Evolutionary conservation across 495 filamentous ascomycete species (phyloP).

Genomic region (Extremus antarcticus): DNA sequence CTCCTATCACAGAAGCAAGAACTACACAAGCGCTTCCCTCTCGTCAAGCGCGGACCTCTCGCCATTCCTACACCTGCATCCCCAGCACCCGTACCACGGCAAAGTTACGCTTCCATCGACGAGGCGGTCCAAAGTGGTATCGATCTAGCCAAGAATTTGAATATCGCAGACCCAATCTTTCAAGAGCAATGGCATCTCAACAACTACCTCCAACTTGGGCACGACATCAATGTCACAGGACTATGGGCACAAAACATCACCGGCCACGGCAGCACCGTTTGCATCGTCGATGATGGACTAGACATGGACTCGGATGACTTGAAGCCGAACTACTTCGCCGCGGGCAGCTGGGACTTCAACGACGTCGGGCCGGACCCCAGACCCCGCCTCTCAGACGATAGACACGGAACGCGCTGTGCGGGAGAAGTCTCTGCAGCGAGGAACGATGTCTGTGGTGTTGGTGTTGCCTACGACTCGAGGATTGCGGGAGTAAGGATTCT

Average conservation of each 20-base stretch:
- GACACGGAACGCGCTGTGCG: slow-evolving; percentile 85
- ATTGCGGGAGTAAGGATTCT: slow-evolving; percentile 86
- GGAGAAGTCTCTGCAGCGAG: slow-evolving; percentile 84
- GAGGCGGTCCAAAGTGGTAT: slow-evolving; percentile 44
- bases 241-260: slow-evolving; percentile 90
- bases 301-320: slow-evolving; percentile 96
- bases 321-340: slow-evolving; percentile 80
- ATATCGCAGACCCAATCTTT: slow-evolving; percentile 84
- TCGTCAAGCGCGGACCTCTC: slow-evolving; percentile 54
- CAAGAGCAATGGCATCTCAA: slow-evolving; percentile 89
- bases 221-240: slow-evolving; percentile 90
- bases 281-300: slow-evolving; percentile 90
- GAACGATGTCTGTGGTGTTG: slow-evolving; percentile 91
- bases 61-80: slow-evolving; percentile 37
- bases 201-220: slow-evolving; percentile 68
- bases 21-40: slow-evolving; percentile 44
- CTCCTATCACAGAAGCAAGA: slow-evolving; percentile 75
- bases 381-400: slow-evolving; percentile 69
- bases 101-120: not conserved
- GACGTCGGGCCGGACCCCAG: slow-evolving; percentile 67
- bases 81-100: not conserved
- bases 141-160: slow-evolving; percentile 50
- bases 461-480: slow-evolving; percentile 85
- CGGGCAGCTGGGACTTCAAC: slow-evolving; percentile 93
- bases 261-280: slow-evolving; percentile 75